Percentiles rank a stretch among this genome's conserved stretches.
phyloP scores from a whole-genome alignment of 108 stramenopile species.

The Nannochloropsis oceanica region DNA sequence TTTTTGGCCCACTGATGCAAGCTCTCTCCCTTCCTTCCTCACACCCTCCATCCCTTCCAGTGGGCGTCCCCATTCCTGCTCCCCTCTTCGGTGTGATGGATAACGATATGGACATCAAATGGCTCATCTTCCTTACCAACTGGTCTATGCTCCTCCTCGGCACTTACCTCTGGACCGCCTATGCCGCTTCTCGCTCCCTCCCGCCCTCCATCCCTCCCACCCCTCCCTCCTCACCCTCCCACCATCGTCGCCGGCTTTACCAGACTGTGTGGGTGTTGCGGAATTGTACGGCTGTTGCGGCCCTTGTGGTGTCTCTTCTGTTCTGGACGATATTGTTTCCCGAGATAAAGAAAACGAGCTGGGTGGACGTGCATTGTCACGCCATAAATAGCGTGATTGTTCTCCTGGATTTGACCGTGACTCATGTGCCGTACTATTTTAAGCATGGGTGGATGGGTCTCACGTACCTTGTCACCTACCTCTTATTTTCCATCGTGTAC shows the following conservation, averaged over 20 bases:
- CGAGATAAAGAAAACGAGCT: not conserved
- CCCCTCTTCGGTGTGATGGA: not conserved
- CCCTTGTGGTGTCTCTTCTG: not conserved
- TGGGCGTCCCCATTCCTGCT: not conserved
- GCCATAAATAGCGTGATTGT: not conserved
- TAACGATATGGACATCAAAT: not conserved
- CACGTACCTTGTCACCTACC: not conserved
- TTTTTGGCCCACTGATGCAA: no score
- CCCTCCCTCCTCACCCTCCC: not conserved
- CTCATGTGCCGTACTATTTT: not conserved
- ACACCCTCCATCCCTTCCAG: not conserved
- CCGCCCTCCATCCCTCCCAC: no score
- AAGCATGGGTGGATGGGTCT: not conserved
- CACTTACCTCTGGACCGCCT: not conserved
- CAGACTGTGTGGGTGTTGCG: not conserved
- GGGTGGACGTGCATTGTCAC: not conserved
- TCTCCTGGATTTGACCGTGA: not conserved
- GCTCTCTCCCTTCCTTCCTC: no score
- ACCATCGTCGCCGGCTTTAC: not conserved
- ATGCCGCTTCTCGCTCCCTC: not conserved
- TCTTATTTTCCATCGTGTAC: not conserved
- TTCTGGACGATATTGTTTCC: not conserved
- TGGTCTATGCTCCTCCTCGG: not conserved
- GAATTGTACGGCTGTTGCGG: not conserved
- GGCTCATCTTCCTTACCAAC: not conserved